Percentiles rank a stretch among this genome's conserved stretches.
Evolutionary conservation across 2,329 filamentous ascomycete genomes (phyloP).

Genomic region (Hypoxylon sp.): DNA sequence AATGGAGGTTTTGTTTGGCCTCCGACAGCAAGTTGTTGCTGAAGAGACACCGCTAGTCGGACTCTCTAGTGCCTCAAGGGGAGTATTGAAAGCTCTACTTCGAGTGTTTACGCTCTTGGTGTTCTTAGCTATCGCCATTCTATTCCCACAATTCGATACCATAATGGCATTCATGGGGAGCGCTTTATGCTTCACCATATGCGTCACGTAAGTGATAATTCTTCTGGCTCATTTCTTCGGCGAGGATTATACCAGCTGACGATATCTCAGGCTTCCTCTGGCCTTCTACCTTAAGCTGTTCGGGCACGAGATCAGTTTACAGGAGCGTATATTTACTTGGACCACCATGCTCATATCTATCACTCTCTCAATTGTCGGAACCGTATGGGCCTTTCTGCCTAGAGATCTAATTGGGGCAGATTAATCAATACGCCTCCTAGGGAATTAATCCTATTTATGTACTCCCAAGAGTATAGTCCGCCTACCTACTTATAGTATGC

Average conservation of each 20-base stretch:
- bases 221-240: conserved; percentile 2
- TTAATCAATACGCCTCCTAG: background rate
- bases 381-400: conserved; percentile 89
- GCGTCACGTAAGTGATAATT: conserved; percentile 75
- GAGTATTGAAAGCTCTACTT: conserved; percentile 71
- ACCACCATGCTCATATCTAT: conserved; percentile 78
- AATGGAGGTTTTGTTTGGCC: conserved; percentile 82
- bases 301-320: conserved; percentile 74
- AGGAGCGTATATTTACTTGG: conserved; percentile 78
- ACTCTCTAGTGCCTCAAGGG: conserved; percentile 70
- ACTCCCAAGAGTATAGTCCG: background rate
- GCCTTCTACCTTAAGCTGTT: conserved; percentile 94
- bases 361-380: conserved; percentile 81
- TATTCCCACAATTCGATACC: conserved; percentile 84
- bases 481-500: conserved; percentile 1
- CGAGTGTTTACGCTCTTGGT: conserved; percentile 77
- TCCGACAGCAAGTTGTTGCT: conserved; percentile 67
- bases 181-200: conserved; percentile 93
- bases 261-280: conserved; percentile 74
- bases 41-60: conserved; percentile 65
- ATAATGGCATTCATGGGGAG: conserved; percentile 94
- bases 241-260: conserved; percentile 10
- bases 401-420: conserved; percentile 76
- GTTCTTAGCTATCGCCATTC: conserved; percentile 80
- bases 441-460: background rate